These are phyloP conservation scores for Neofusicoccum sp. DNA, from an alignment of 2,329 filamentous ascomycete species.

Conservation along the genomic window DNA sequence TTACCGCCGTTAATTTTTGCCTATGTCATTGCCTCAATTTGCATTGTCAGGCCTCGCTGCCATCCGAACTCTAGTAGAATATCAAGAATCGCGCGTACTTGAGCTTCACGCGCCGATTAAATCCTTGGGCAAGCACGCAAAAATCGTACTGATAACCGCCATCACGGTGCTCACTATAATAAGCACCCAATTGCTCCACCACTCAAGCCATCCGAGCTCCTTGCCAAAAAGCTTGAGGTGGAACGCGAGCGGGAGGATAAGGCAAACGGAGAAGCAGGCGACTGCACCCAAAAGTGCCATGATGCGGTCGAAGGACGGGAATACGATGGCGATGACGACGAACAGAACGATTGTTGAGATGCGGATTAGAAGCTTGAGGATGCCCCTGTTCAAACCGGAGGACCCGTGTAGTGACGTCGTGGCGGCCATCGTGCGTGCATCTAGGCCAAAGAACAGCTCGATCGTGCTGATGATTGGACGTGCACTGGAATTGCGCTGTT, in stretches of 20 bases:
- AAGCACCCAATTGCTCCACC: conserved; percentile 64
- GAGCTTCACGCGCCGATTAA: conserved; percentile 48
- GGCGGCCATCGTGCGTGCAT: conserved; percentile 53
- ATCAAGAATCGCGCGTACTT: no score
- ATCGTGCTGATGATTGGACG: conserved; percentile 83
- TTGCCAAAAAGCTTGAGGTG: conserved; percentile 84
- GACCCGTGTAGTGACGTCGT: conserved; percentile 52
- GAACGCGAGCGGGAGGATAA: conserved; percentile 85
- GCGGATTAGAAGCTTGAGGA: conserved; percentile 62
- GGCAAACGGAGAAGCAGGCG: conserved; percentile 89
- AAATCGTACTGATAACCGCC: conserved; percentile 76
- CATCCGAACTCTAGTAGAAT: no score
- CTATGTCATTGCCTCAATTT: no score
- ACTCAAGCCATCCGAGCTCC: conserved; percentile 65
- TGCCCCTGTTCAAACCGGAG: conserved; percentile 56
- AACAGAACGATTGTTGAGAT: conserved; percentile 68
- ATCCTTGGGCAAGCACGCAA: conserved; percentile 81
- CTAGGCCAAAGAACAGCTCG: conserved; percentile 77
- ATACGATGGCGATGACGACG: conserved; percentile 68
- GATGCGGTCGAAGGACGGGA: conserved; percentile 82
- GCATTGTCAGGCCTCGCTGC: no score
- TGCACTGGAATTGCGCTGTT: conserved; percentile 54
- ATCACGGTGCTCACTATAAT: conserved; percentile 68
- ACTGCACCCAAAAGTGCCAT: conserved; percentile 89
- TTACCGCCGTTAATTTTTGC: neutral